Conservation (phyloP, 768 basidiomycete genomes). For the Russula olivacea region DNA sequence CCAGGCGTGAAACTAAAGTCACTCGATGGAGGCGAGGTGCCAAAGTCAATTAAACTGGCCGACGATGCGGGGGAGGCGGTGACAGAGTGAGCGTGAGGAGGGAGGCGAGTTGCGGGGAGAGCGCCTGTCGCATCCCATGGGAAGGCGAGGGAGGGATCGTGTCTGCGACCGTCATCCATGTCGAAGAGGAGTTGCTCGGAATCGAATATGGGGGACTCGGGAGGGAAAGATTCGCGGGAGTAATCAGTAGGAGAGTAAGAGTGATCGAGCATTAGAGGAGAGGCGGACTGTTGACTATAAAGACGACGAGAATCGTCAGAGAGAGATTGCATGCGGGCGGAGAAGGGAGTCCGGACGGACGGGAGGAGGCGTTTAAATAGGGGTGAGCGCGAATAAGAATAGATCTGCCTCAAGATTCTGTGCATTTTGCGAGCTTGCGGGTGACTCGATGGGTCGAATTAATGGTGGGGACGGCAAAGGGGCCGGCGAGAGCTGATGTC, state of each 20-base stretch:
- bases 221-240: slow-evolving; percentile 29
- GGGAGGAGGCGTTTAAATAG: slow-evolving; percentile 25
- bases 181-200: slow-evolving; percentile 55
- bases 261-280: slow-evolving; percentile 26
- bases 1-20: slow-evolving; percentile 35
- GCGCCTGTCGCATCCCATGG: slow-evolving; percentile 40
- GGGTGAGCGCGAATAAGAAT: slow-evolving; percentile 11
- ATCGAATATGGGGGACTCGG: slow-evolving; percentile 36
- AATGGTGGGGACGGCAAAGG: no score
- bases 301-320: slow-evolving; percentile 17
- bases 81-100: slow-evolving; percentile 36
- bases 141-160: slow-evolving; percentile 29
- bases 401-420: slow-evolving; percentile 9
- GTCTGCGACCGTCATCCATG: slow-evolving; percentile 42
- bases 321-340: slow-evolving; percentile 28
- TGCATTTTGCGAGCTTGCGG: slow-evolving; percentile 9
- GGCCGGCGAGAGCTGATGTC: neutral
- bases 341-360: slow-evolving; percentile 27
- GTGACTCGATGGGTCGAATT: slow-evolving; percentile 8
- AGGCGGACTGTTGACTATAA: slow-evolving; percentile 15
- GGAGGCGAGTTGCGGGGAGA: slow-evolving; percentile 35
- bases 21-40: slow-evolving; percentile 37
- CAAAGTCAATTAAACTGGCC: slow-evolving; percentile 38
- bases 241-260: slow-evolving; percentile 27
- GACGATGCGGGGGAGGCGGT: slow-evolving; percentile 38